These are phyloP conservation scores for Chamaecyparis obtusa DNA, from an alignment of 75 land plant species.

Conservation along the genomic window DNA sequence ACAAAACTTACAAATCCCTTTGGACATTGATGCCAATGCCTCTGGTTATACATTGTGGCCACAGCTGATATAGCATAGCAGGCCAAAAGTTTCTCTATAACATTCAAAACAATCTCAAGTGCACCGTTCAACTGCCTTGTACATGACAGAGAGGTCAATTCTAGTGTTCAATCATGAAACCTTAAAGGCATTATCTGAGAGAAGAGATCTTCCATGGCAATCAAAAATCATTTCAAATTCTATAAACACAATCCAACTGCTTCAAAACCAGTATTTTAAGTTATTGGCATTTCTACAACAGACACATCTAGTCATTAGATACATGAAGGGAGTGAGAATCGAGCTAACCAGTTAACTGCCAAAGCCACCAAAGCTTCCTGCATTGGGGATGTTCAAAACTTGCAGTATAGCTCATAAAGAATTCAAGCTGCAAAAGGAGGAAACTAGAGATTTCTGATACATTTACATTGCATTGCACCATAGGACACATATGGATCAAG, in stretches of 20 bases:
- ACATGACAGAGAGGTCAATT: neutral
- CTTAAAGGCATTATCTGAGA: neutral
- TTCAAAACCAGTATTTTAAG: neutral
- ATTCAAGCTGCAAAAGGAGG: no score
- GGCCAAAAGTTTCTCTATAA: neutral
- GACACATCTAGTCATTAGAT: neutral
- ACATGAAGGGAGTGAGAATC: neutral
- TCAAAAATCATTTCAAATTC: neutral
- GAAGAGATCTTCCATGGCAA: neutral
- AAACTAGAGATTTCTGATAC: no score
- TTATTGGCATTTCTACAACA: neutral
- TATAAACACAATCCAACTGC: neutral
- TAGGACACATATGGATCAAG: neutral
- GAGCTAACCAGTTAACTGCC: neutral
- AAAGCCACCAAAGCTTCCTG: no score
- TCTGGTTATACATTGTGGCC: neutral
- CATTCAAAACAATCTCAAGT: neutral
- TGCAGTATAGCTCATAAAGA: no score
- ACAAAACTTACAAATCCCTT: neutral
- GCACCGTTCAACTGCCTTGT: neutral
- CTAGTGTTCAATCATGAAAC: neutral
- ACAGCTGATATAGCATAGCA: neutral
- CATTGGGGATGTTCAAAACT: no score
- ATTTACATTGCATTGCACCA: neutral
- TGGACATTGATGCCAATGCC: neutral